phyloP scores from a whole-genome alignment of 2,329 filamentous ascomycete species.

The Fusarium sp. region DNA sequence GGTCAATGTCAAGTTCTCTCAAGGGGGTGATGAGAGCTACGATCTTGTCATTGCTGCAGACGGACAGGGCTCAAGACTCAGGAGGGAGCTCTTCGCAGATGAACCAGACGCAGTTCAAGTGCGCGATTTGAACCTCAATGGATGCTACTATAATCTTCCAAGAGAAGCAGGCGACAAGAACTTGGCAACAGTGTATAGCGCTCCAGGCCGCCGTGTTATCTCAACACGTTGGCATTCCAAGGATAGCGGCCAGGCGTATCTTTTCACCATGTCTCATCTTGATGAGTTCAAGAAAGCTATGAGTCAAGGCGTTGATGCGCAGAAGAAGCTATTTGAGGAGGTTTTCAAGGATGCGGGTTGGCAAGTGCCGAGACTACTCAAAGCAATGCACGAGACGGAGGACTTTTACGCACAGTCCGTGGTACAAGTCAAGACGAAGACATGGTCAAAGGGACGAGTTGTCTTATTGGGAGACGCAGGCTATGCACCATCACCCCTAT shows the following conservation, averaged over 20 bases:
- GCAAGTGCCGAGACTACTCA: slow-evolving; percentile 53
- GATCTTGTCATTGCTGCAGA: slow-evolving; percentile 31
- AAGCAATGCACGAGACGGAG: slow-evolving; percentile 49
- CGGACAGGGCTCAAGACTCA: slow-evolving; percentile 25
- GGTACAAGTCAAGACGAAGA: slow-evolving; percentile 55
- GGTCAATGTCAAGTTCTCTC: slow-evolving; percentile 15
- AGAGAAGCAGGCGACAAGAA: slow-evolving; percentile 12
- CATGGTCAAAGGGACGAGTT: slow-evolving; percentile 52
- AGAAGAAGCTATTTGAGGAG: slow-evolving; percentile 55
- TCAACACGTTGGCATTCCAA: slow-evolving; percentile 31
- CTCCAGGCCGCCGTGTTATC: slow-evolving; percentile 15
- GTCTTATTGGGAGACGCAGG: slow-evolving; percentile 62
- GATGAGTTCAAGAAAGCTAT: slow-evolving; percentile 41
- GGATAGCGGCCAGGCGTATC: slow-evolving; percentile 43
- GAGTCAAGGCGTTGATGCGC: slow-evolving; percentile 41
- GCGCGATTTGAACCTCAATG: slow-evolving; percentile 15
- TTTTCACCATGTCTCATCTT: slow-evolving; percentile 47
- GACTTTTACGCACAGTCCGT: slow-evolving; percentile 59
- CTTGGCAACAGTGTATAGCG: slow-evolving; percentile 24
- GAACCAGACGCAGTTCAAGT: slow-evolving; percentile 21
- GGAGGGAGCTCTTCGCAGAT: slow-evolving; percentile 8
- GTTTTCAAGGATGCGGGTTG: slow-evolving; percentile 60
- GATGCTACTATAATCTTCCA: slow-evolving; percentile 21
- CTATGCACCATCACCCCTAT: slow-evolving; percentile 58
- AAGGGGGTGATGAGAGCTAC: slow-evolving; percentile 17